Evolutionary conservation across 805 yeast species (phyloP).

Genomic region (Metschnikowia drakensbergensis): DNA sequence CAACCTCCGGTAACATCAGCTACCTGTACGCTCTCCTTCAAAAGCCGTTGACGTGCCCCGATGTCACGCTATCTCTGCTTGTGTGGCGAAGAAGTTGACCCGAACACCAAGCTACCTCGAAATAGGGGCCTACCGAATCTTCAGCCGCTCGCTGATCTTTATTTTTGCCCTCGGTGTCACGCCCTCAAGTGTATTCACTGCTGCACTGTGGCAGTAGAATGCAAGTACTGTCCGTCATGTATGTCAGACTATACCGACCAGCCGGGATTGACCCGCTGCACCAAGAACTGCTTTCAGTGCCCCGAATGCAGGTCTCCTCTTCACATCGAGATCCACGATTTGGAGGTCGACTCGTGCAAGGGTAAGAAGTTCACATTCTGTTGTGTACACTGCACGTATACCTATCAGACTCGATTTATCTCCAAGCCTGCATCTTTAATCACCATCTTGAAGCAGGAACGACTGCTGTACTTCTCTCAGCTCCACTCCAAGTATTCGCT

Average conservation of each 20-base stretch:
- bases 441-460: constrained; percentile 14
- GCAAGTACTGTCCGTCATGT: constrained; percentile 38
- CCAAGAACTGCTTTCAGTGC: constrained; percentile 39
- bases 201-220: constrained; percentile 22
- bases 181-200: constrained; percentile 26
- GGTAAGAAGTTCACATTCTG: constrained; percentile 13
- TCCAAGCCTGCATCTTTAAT: constrained; percentile 17
- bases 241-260: constrained; percentile 30
- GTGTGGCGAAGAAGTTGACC: constrained; percentile 7
- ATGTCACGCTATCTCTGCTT: constrained; percentile 14
- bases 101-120: constrained; percentile 6
- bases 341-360: constrained; percentile 4
- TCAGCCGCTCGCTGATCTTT: constrained; percentile 24
- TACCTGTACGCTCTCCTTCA: neutral
- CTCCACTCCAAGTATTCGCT: constrained; percentile 11
- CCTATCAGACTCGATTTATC: constrained; percentile 14
- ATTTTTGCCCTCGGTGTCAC: constrained; percentile 39
- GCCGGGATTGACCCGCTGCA: constrained; percentile 24
- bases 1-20: neutral
- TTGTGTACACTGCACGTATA: constrained; percentile 14
- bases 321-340: constrained; percentile 21
- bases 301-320: constrained; percentile 32
- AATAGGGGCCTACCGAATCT: constrained; percentile 2
- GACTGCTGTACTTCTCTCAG: constrained; percentile 7
- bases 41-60: neutral